Base-by-base conservation (phyloP, 257 asterid genomes). In the Salvia hispanica region DNA sequence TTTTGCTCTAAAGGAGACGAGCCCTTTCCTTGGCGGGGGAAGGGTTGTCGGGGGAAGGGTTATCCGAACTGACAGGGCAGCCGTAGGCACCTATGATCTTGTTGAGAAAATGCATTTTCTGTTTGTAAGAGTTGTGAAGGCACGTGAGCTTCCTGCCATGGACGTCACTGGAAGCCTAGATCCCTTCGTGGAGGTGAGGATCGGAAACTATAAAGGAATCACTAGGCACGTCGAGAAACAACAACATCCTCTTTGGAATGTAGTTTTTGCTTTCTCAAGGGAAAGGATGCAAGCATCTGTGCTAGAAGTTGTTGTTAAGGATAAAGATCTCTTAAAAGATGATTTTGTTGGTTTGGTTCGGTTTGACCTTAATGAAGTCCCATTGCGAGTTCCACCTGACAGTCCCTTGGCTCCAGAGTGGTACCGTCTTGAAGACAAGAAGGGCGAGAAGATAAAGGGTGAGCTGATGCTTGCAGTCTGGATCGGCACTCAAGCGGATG, bases 401-500 rank as follows among this genome's bases (percentile, higher is more conserved):
- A 91, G 98, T 71, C 98, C 96, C 4, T 80, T 91, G 71, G 98
- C 98, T 60, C 96, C 96, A 0, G 94, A 91, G 70, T 91, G 98
- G 98, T 91, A 91, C 73, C 85, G 94, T 57, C 94, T 89, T 39
- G 81, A 79, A 67, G 90, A 85, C 56, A 91, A 87, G 81, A 91
- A 85, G 74, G 95, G 96, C 3, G 90, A 84, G 74, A 91, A 91
- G 71, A 84, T 83, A 57, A 87, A 84, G 61, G 94, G 98, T 1
- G 98, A 89, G 75, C 73, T 91, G 66, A 91, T 91, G 98, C 95
- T 91, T 40, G 96, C 96, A 0, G 87, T 91, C 28, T 91, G 98
- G 98, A 82, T 87, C 16, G 98, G 98, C 5, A 91, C 98, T 10
- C 98, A 91, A 79, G 96, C 96, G 1, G 98, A 89, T 11, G 98